Evolutionary conservation across 495 filamentous ascomycete species (phyloP).

Genomic region (Penicillium odoratum): DNA sequence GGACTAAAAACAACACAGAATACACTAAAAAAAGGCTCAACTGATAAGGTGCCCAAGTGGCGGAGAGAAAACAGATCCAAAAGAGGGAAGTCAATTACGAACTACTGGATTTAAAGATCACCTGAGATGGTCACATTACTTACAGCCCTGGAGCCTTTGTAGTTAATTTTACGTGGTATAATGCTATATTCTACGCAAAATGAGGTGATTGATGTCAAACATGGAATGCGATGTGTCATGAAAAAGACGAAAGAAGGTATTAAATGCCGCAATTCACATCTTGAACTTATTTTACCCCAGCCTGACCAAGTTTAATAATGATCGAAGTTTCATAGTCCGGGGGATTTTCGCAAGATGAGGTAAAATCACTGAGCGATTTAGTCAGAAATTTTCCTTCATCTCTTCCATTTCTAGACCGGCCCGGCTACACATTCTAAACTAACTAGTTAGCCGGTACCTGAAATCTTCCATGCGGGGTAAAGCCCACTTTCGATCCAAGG

Average conservation of each 20-base stretch:
- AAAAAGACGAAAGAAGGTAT: not conserved
- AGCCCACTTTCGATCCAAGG: conserved; percentile 4
- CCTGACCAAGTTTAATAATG: conserved; percentile 9
- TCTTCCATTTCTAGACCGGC: conserved; percentile 11
- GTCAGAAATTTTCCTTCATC: not conserved
- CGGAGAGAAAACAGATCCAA: not conserved
- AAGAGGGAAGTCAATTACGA: not conserved
- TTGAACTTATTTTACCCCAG: conserved; percentile 6
- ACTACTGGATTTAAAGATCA: conserved; percentile 1
- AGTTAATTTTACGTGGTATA: not conserved
- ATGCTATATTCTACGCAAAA: conserved; percentile 1
- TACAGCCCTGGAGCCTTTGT: not conserved
- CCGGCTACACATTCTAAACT: conserved; percentile 19
- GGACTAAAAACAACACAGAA: not conserved
- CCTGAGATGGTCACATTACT: conserved; percentile 7
- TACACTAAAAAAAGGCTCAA: conserved; percentile 2
- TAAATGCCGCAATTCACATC: conserved; percentile 17
- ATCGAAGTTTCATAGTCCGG: conserved; percentile 16
- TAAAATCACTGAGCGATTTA: not conserved
- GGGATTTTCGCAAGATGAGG: conserved; percentile 26
- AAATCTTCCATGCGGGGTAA: conserved; percentile 29
- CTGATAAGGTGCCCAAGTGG: not conserved
- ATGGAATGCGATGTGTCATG: conserved; percentile 34
- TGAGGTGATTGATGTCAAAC: conserved; percentile 21
- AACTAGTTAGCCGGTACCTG: conserved; percentile 34